Base-by-base conservation (phyloP, 176 grass and related monocot genomes). In the Cenchrus fungigraminus region DNA sequence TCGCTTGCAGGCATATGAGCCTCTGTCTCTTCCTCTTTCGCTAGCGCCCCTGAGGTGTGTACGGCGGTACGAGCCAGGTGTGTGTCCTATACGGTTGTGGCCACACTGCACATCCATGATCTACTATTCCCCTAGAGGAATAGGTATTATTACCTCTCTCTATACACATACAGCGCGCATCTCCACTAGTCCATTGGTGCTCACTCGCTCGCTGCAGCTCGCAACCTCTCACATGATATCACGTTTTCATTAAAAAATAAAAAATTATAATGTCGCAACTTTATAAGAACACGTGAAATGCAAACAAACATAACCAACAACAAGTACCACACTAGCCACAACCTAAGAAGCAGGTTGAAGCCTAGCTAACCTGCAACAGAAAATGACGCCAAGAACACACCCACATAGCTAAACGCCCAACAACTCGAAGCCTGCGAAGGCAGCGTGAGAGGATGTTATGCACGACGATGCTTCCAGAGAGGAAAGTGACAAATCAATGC, bases 31-130 rank as follows among this genome's bases (percentile, higher is more conserved):
- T 57, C 10, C 37, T 81, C 63, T 19, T 34, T 71, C 9, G 45
- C 61, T 81, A 43, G 12, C 34, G 51, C 17, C 16, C 11, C 52
- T 45, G 51, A 31, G 71, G 42, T 11, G 12, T 9, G 52, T 63
- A 66, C 78, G 80, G 66, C 42, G 20, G 68, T 87, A 79, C 75
- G 43, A 80, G 32, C 44, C 84, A 83, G 80, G 46, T 90, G 80
- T 83, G 8, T 46, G 45, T 46, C 45, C 45, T 46, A 46, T 46
- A 46, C 45, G 8, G 13, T 57, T 31, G 74, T 47, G 69, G 67
- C 71, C 67, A 28, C 82, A 76, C 79, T 90, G 67, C 58, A 86
- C 84, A 53, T 90, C 79, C 79, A 73, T 78, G 88, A 32, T 67
- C 15, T 82, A 82, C 15, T 82, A 82, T 63, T 85, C 70, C 42